Evolutionary conservation across 2,329 filamentous ascomycete genomes (phyloP).

Genomic region (Gaeumannomyces tritici): DNA sequence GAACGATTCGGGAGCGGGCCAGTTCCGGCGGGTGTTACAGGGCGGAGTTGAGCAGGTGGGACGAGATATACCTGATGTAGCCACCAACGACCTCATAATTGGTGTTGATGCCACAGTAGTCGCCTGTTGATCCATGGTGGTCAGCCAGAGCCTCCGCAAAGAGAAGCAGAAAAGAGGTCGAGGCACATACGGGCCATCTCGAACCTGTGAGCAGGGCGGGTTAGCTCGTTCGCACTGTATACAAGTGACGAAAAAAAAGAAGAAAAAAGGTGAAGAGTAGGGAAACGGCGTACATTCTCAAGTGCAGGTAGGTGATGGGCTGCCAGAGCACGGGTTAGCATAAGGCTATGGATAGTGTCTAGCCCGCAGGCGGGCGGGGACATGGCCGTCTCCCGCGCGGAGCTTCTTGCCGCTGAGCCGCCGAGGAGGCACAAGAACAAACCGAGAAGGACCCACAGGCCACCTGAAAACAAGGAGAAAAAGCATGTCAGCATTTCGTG

Average conservation of each 20-base stretch:
- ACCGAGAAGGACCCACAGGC: conserved; percentile 4
- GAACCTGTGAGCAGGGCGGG: neutral
- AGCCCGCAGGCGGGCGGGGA: neutral
- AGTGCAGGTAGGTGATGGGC: conserved; percentile 3
- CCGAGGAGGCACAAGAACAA: neutral
- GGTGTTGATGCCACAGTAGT: conserved; percentile 2
- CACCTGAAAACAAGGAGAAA: neutral
- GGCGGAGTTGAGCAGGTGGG: neutral
- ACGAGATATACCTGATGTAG: conserved; percentile 33
- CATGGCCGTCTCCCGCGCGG: neutral
- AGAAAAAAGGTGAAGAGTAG: neutral
- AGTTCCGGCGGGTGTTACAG: neutral
- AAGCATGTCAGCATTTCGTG: neutral
- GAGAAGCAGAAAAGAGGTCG: too few relatives aligned
- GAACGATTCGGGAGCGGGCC: neutral
- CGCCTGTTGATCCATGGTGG: neutral
- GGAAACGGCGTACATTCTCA: conserved; percentile 1
- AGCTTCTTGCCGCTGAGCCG: neutral
- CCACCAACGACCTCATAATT: conserved; percentile 76
- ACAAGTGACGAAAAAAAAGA: neutral
- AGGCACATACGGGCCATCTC: conserved; percentile 4
- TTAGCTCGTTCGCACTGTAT: neutral
- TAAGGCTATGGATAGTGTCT: too few relatives aligned
- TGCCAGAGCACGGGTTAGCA: neutral
- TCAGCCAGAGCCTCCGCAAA: neutral